Conservation (phyloP, 75 land plant genomes). For the Picea glauca region DNA sequence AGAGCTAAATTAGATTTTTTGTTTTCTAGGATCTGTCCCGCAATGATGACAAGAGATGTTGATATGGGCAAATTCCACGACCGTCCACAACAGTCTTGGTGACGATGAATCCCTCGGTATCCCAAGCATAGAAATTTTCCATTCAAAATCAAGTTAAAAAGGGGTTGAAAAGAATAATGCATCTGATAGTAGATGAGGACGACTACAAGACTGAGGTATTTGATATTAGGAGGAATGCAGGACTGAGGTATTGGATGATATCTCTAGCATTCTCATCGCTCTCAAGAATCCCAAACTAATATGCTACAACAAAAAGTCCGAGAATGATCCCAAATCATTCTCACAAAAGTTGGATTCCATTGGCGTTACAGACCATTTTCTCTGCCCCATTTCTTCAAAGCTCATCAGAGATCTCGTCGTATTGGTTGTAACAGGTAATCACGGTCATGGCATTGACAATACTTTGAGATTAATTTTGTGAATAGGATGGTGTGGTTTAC, state of each 20-base stretch:
- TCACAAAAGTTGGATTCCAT: constrained; percentile 19
- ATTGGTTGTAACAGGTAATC: constrained; percentile 59
- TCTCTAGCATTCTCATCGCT: constrained; percentile 4
- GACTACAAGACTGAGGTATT: neutral
- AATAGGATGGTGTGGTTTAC: too few species aligned
- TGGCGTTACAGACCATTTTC: constrained; percentile 50
- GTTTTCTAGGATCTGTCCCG: too few species aligned
- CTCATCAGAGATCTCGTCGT: constrained; percentile 82
- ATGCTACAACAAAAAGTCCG: neutral
- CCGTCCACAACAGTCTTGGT: too few species aligned
- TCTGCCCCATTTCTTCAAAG: constrained; percentile 69
- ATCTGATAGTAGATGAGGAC: constrained; percentile 27
- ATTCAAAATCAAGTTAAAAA: constrained; percentile 7
- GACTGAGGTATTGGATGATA: constrained; percentile 24
- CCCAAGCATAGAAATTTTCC: too few species aligned
- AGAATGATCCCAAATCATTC: neutral
- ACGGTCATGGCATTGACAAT: too few species aligned
- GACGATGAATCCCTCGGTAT: too few species aligned
- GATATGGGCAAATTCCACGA: too few species aligned
- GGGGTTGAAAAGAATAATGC: constrained; percentile 31
- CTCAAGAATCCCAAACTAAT: constrained; percentile 24
- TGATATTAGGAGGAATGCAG: neutral
- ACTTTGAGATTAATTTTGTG: too few species aligned
- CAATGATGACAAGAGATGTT: too few species aligned
- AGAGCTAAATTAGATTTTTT: too few species aligned